Conservation (phyloP, 2,329 filamentous ascomycete species). For the Aspergillus sp. region DNA sequence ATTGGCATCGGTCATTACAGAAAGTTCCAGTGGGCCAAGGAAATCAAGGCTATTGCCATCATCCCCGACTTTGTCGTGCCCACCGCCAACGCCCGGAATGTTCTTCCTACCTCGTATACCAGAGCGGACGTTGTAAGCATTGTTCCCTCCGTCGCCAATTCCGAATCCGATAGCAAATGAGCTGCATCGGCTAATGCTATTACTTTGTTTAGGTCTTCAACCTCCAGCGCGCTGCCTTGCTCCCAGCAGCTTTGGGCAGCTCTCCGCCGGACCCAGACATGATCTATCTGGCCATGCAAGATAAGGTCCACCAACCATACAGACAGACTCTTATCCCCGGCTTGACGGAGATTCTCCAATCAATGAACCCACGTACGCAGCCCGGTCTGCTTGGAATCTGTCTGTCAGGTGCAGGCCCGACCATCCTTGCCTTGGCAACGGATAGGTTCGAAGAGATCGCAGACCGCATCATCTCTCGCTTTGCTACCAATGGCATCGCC, state of each 20-base stretch:
- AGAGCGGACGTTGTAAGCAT: constrained; percentile 75
- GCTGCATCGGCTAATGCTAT: background rate
- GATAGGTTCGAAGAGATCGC: constrained; percentile 88
- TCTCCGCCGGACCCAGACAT: constrained; percentile 88
- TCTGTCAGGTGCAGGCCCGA: constrained; percentile 90
- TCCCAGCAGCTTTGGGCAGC: constrained; percentile 85
- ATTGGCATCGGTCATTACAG: constrained; percentile 93
- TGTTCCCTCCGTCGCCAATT: background rate
- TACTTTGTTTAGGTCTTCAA: constrained; percentile 68
- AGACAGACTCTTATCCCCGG: constrained; percentile 89
- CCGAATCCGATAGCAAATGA: background rate
- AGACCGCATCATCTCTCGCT: constrained; percentile 71
- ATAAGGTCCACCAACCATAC: constrained; percentile 97
- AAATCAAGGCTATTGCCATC: constrained; percentile 96
- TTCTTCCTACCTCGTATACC: constrained; percentile 77
- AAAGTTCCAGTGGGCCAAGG: constrained; percentile 88
- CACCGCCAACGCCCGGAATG: constrained; percentile 86
- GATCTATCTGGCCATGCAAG: constrained; percentile 98
- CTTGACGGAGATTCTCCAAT: constrained; percentile 84
- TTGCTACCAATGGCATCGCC: constrained; percentile 65
- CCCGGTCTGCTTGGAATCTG: constrained; percentile 91
- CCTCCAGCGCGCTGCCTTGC: constrained; percentile 85
- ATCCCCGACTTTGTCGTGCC: constrained; percentile 95
- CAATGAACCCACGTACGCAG: constrained; percentile 84
- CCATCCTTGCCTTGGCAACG: constrained; percentile 89